Base-by-base conservation (phyloP, 345 rosid genomes). In the Lepidium sativum region DNA sequence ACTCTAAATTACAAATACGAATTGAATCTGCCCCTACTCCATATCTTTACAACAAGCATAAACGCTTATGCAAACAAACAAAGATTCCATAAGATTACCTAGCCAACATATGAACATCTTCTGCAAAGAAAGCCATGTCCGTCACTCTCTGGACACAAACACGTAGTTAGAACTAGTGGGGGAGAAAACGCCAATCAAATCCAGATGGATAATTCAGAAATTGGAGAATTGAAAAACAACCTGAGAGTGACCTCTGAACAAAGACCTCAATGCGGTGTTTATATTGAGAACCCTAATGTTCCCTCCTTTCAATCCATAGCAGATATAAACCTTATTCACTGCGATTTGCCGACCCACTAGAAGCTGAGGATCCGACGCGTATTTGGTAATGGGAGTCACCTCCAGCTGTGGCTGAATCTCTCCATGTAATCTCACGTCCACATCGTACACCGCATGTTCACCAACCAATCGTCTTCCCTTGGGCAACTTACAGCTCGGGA, bases 91-190 rank as follows among this genome's bases (percentile, higher is more conserved):
- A 62, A 34, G 39, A 35, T 29, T 81, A 90, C 97, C 97, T 90
- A 60, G 97, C 99, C 75, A 94, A 76, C 58, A 90, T 83, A 77
- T 94, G 89, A 77, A 88, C 97, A 84, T 90, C 87, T 74, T 86
- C 89, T 3, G 92, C 95, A 50, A 86, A 94, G 81, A 94, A 94
- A 45, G 83, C 89, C 97, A 94, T 90, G 62, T 94, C 99, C 13
- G 92, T 79, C 48, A 90, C 87, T 70, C 86, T 82, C 99, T 94
- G 83, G 23, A 51, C 33, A 65, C 20, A 59, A 41, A 43, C 1
- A 33, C 40, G 7, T 32, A 71, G 65, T 71, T 63, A 70, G 54
- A 60, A 49, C 31, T 5, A n/a, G 6, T 25, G 21, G 10, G 31
- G 8, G 55, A 9, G 14, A 53, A n/a, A 39, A 5, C 25, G 21